These are phyloP conservation scores for Oryza australiensis DNA, from an alignment of 176 grass and related monocot species.

Conservation along the genomic window DNA sequence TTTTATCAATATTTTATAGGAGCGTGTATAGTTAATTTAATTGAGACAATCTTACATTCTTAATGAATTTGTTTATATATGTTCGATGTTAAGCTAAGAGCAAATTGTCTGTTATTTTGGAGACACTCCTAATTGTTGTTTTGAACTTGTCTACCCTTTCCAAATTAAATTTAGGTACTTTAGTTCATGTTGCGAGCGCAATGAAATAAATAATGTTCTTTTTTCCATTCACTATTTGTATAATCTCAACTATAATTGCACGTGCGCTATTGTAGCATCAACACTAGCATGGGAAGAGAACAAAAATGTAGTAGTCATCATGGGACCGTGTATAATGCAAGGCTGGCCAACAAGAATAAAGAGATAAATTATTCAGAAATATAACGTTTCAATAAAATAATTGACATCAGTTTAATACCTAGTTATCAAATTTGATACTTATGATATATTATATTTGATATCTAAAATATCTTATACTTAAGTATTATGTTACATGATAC, in stretches of 20 bases:
- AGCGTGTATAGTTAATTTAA: neutral
- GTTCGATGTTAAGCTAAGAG: too few relatives aligned
- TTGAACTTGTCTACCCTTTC: slow-evolving; percentile 1
- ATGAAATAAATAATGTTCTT: neutral
- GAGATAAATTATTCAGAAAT: neutral
- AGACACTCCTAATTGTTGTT: neutral
- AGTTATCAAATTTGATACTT: too few relatives aligned
- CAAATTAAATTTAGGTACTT: neutral
- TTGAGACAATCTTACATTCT: neutral
- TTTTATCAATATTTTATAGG: neutral
- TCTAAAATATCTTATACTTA: too few relatives aligned
- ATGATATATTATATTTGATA: too few relatives aligned
- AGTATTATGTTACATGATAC: too few relatives aligned
- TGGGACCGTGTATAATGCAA: neutral
- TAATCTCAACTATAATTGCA: neutral
- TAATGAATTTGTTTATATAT: neutral
- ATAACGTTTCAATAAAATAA: too few relatives aligned
- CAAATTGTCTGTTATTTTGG: neutral
- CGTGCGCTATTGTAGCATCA: neutral
- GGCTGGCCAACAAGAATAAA: neutral
- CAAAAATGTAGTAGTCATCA: neutral
- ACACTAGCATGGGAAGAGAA: too few relatives aligned
- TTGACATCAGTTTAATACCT: too few relatives aligned
- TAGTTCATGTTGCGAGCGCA: neutral
- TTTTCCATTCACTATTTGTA: neutral